These are phyloP conservation scores for Suillus brevipes DNA, from an alignment of 768 basidiomycete genomes.

Conservation along the genomic window DNA sequence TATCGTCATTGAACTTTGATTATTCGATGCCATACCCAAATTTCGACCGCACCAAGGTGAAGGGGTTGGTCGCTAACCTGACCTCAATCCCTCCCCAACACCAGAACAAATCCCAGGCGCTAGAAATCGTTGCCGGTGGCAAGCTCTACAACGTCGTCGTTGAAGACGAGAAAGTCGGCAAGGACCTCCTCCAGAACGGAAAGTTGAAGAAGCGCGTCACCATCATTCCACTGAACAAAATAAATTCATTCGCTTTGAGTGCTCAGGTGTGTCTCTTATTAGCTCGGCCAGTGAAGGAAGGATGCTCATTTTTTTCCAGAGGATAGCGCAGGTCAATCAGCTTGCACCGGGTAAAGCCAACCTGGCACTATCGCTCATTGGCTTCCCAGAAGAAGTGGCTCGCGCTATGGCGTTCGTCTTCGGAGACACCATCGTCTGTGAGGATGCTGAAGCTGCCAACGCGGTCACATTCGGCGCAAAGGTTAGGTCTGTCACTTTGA, in stretches of 20 bases:
- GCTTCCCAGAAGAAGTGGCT: slow-evolving; percentile 76
- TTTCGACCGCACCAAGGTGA: slow-evolving; percentile 86
- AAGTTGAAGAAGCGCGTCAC: slow-evolving; percentile 85
- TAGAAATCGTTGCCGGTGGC: slow-evolving; percentile 90
- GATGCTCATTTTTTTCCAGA: slow-evolving; percentile 43
- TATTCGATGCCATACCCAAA: slow-evolving; percentile 73
- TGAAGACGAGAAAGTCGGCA: slow-evolving; percentile 86
- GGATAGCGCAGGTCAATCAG: slow-evolving; percentile 68
- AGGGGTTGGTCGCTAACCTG: slow-evolving; percentile 90
- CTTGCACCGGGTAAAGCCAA: slow-evolving; percentile 80
- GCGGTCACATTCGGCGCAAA: slow-evolving; percentile 74
- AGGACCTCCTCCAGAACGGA: slow-evolving; percentile 76
- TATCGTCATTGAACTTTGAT: slow-evolving; percentile 78
- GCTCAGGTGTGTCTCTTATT: slow-evolving; percentile 42
- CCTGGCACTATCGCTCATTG: slow-evolving; percentile 86
- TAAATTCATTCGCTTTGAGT: slow-evolving; percentile 59
- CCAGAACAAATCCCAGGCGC: slow-evolving; percentile 79
- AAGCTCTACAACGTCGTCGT: slow-evolving; percentile 94
- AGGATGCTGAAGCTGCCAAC: slow-evolving; percentile 85
- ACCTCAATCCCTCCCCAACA: slow-evolving; percentile 70
- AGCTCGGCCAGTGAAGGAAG: too few species aligned
- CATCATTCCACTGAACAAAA: slow-evolving; percentile 92
- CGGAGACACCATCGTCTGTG: slow-evolving; percentile 88
- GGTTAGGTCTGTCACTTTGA: slow-evolving; percentile 86
- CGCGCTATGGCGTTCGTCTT: slow-evolving; percentile 94